Evolutionary conservation across 2,329 filamentous ascomycete genomes (phyloP).

Genomic region (Paraconiothyrium sp.): DNA sequence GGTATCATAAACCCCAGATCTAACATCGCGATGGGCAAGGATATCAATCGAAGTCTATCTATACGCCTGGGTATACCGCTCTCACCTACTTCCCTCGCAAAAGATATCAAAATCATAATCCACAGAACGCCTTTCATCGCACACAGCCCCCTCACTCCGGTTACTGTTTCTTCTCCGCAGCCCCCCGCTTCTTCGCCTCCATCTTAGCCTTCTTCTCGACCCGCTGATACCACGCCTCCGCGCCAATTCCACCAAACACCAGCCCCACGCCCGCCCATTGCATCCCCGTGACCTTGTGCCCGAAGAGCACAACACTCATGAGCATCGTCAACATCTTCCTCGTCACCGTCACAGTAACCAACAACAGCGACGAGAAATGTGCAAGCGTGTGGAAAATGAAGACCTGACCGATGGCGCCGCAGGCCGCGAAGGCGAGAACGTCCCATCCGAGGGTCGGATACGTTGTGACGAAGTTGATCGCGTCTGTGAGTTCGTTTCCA

Average conservation of each 20-base stretch:
- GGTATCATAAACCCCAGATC: too few relatives aligned
- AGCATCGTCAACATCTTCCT: slow-evolving; percentile 99
- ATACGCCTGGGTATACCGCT: not conserved
- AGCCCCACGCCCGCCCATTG: slow-evolving; percentile 93
- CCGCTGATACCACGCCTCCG: slow-evolving; percentile 83
- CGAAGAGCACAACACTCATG: slow-evolving; percentile 92
- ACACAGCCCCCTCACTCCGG: not conserved
- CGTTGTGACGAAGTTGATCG: slow-evolving; percentile 79
- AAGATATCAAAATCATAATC: too few relatives aligned
- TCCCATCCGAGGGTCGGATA: slow-evolving; percentile 87
- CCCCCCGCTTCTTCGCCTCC: slow-evolving; percentile 60
- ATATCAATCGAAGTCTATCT: not conserved
- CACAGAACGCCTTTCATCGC: not conserved
- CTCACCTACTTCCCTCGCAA: not conserved
- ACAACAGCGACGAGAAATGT: slow-evolving; percentile 87
- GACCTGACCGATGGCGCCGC: slow-evolving; percentile 91
- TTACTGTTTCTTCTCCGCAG: slow-evolving; percentile 28
- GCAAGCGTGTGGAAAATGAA: slow-evolving; percentile 96
- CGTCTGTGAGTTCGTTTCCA: slow-evolving; percentile 79
- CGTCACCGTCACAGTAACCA: slow-evolving; percentile 96
- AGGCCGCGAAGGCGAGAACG: slow-evolving; percentile 87
- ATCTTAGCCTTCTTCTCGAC: slow-evolving; percentile 86
- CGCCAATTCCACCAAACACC: slow-evolving; percentile 94
- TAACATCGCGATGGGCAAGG: too few relatives aligned
- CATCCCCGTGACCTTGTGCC: slow-evolving; percentile 84